phyloP scores from a whole-genome alignment of 2,329 filamentous ascomycete genomes.

The Diaporthe sp. region DNA sequence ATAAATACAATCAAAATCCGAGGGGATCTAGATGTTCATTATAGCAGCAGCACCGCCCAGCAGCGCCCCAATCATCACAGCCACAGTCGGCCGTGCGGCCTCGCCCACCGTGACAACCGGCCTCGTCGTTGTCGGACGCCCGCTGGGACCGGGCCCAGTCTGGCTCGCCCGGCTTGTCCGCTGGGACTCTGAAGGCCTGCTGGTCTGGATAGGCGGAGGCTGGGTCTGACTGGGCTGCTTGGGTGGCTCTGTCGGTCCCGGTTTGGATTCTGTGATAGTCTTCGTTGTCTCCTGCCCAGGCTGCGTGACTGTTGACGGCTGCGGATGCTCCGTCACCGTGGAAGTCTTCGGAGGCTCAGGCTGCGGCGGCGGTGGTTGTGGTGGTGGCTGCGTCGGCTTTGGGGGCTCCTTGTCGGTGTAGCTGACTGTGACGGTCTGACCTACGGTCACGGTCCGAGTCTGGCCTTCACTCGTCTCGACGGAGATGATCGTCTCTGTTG shows the following conservation, averaged over 20 bases:
- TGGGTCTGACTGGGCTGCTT: neutral
- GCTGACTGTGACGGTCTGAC: constrained; percentile 9
- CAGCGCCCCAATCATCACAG: constrained; percentile 25
- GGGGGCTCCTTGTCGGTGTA: neutral
- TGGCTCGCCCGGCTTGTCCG: neutral
- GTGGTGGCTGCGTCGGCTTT: neutral
- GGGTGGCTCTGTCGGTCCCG: neutral
- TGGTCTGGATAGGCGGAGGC: neutral
- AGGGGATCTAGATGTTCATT: neutral
- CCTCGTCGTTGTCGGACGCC: constrained; percentile 6
- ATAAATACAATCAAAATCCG: neutral
- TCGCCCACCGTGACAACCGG: constrained; percentile 17
- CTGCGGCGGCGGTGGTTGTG: neutral
- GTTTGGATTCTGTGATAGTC: constrained; percentile 1
- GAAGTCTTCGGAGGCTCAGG: neutral
- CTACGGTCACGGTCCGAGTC: neutral
- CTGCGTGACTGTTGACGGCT: neutral
- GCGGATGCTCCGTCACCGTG: neutral
- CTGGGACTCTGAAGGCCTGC: neutral
- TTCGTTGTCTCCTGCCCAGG: neutral
- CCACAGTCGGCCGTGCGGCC: neutral
- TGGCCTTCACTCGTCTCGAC: neutral
- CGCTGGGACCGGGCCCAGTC: neutral
- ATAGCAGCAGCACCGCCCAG: constrained; percentile 21
- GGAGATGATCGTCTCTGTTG: constrained; percentile 10